Evolutionary conservation across 441 rosid genomes (phyloP), one percentile per base, ranked within the genome.

Genomic region (Breynia disticha): DNA sequence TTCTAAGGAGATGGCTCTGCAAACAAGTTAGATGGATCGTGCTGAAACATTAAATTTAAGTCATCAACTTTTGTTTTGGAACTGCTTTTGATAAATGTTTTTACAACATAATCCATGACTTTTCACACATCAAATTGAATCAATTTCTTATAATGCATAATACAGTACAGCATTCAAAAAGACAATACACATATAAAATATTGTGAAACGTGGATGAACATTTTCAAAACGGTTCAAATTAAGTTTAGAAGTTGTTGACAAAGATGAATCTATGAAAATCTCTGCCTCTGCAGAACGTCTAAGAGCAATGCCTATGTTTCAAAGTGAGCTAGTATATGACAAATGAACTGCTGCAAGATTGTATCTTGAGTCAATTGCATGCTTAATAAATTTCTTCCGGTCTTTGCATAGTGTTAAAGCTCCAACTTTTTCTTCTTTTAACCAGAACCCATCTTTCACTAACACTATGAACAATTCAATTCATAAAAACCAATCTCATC

Each of bases 261-360:
- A 67, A 67, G 85, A 83, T 2, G 89, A 79, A 24, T 77, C 93
- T 22, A 71, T 72, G 61, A 71, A 66, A 14, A 73, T 46, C 70
- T 84, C 96, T 0, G 84, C 80, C 55, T 88, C 96, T 0, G 95
- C 86, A 60, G 73, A 91, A 41, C 83, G 77, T 59, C 96, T 78
- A 46, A 88, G 81, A 62, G 86, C 85, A 55, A 72, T 63, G 51
- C 95, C 96, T 15, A 91, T 58, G 76, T 73, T 86, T 46, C 76
- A 77, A 10, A 91, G 84, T 38, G 98, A 91, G 61, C 75, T 72
- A 56, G 69, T 59, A 79, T 91, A 84, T 13, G 96, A 86, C 19
- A 86, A 78, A 75, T 88, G 98, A 50, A 95, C 89, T 42, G 97
- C 95, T 3, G 96, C 90, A 52, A 91, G 76, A 46, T 79, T 79